A percentile compares a stretch with the other conserved stretches of the same genome.
Evolutionary conservation across 2,329 filamentous ascomycete species (phyloP).

Genomic region (Aspergillus niger): DNA sequence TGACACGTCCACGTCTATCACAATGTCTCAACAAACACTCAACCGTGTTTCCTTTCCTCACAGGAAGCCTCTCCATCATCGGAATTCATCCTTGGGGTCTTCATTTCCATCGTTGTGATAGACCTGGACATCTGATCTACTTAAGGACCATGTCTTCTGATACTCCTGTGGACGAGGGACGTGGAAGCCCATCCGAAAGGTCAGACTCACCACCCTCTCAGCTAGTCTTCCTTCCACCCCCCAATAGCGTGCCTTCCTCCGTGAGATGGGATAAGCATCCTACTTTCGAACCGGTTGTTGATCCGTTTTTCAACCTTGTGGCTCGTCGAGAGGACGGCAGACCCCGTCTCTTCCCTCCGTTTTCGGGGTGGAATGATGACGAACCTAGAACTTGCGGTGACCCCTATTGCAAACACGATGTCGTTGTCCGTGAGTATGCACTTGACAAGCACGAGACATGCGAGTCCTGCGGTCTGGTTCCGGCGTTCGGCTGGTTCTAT

Average conservation of each 20-base stretch:
- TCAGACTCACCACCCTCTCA: background rate
- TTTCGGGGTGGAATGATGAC: background rate
- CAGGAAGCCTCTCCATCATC: background rate
- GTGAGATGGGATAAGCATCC: background rate
- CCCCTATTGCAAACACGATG: conserved; percentile 53
- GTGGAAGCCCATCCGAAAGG: background rate
- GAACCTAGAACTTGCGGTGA: background rate
- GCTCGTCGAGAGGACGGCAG: background rate
- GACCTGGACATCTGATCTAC: background rate
- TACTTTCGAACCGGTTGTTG: background rate
- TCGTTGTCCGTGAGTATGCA: conserved; percentile 64
- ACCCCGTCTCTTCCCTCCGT: background rate
- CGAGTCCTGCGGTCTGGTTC: conserved; percentile 57
- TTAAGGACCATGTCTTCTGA: background rate
- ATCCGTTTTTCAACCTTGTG: background rate
- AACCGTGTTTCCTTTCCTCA: background rate
- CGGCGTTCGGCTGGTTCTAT: conserved; percentile 71
- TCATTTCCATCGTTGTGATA: background rate
- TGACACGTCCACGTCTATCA: background rate
- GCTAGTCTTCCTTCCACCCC: background rate
- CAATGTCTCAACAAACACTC: background rate
- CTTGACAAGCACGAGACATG: conserved; percentile 56
- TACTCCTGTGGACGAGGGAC: background rate
- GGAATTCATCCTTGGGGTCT: background rate
- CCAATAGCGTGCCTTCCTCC: background rate